phyloP scores from a whole-genome alignment of 768 basidiomycete genomes.

The Inosperma sp. region DNA sequence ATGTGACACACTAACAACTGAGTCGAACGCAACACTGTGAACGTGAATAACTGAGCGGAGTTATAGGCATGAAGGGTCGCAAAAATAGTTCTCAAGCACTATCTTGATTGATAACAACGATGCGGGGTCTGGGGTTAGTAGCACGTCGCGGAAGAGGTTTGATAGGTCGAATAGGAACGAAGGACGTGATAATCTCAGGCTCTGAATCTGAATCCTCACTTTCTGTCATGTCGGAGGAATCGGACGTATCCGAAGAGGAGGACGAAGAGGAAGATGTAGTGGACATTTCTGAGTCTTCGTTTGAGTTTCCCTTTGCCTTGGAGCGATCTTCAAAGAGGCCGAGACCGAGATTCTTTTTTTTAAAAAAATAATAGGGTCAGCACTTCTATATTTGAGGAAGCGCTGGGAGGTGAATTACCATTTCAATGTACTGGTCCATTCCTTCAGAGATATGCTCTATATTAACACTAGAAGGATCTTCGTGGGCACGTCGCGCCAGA shows the following conservation, averaged over 20 bases:
- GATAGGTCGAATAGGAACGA: conserved; percentile 38
- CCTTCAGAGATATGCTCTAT: conserved; percentile 57
- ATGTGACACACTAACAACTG: no score
- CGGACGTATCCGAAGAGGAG: conserved; percentile 22
- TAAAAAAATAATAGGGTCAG: neutral
- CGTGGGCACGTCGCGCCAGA: conserved; percentile 41
- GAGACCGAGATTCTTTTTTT: conserved; percentile 54
- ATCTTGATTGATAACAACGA: conserved; percentile 29
- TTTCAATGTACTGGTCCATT: conserved; percentile 57
- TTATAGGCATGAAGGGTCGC: neutral
- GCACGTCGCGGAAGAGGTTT: conserved; percentile 45
- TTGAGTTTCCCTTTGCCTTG: conserved; percentile 14
- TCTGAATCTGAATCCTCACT: conserved; percentile 29
- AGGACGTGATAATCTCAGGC: conserved; percentile 38
- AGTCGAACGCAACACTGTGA: no score
- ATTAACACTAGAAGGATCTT: conserved; percentile 56
- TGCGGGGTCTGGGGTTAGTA: conserved; percentile 22
- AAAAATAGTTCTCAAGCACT: conserved; percentile 9
- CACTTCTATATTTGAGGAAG: neutral
- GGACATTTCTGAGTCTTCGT: conserved; percentile 31
- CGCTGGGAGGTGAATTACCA: conserved; percentile 38
- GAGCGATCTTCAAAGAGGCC: conserved; percentile 52
- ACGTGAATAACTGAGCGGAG: no score
- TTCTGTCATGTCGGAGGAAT: conserved; percentile 7
- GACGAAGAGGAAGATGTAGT: conserved; percentile 24